Evolutionary conservation across 78 protist genomes (phyloP), one percentile per base, ranked within the genome.

Genomic region (Monosiga brevicollis): DNA sequence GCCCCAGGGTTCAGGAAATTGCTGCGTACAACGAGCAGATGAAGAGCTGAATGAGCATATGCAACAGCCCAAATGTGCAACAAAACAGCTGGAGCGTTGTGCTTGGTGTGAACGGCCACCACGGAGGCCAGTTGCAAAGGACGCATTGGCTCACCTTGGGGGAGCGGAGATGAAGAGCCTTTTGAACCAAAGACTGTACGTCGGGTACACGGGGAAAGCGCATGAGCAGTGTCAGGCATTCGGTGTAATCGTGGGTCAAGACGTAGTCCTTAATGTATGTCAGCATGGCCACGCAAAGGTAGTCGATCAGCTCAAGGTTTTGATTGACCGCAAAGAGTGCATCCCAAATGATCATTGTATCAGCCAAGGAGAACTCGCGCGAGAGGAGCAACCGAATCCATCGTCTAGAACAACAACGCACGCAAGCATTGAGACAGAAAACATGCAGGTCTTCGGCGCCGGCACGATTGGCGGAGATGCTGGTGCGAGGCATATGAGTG

Each of bases 311-410:
- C 3, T 1, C 82, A 26, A 72, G 29, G 80, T 26, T 2, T n/a
- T n/a, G n/a, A n/a, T n/a, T n/a, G n/a, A n/a, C n/a, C 32, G 88
- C 73, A 39, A 86, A 75, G 39, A 86, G n/a, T 39, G 42, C 79
- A 40, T 86, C 89, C 89, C 89, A 86, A 25, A 86, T 35, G 39
- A 38, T 1, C 29, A 82, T 24, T n/a, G 80, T 80, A 36, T 80
- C 83, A 6, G 73, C 83, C 42, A 86, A 55, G 43, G 49, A 42
- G 76, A 86, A 86, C 76, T 86, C 89, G 71, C 89, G 84, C 42
- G 79, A 71, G 80, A 86, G 54, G 42, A 86, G 82, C 29, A 86
- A 84, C 42, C 83, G 83, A 38, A 81, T 37, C 89, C 89, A 86
- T 36, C 87, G 74, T 37, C 10, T 15, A 32, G 39, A 2, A 39